Percentiles rank a stretch among this genome's conserved stretches.
Evolutionary conservation across 1,139 yeast genomes (phyloP).

Genomic region (Scheffersomyces segobiensis): DNA sequence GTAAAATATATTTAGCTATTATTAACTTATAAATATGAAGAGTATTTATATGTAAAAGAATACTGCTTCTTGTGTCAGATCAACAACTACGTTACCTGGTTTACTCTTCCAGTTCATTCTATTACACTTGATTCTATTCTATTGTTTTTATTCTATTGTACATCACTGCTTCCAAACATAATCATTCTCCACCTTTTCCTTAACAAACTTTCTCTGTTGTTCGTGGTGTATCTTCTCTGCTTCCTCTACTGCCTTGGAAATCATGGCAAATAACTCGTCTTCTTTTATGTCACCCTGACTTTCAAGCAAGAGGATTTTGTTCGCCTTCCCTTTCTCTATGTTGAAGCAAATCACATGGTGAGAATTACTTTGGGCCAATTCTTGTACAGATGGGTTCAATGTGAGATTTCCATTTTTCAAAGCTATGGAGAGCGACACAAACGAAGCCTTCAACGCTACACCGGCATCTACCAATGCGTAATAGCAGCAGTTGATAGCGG

Average conservation of each 20-base stretch:
- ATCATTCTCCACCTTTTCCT: constrained; percentile 50
- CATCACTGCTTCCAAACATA: constrained; percentile 51
- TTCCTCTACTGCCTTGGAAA: constrained; percentile 48
- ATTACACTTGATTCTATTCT: neutral
- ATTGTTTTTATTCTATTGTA: neutral
- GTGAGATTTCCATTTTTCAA: constrained; percentile 33
- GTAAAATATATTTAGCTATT: too few species aligned
- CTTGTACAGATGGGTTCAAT: constrained; percentile 43
- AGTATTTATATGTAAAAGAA: neutral
- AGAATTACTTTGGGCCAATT: constrained; percentile 50
- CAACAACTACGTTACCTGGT: neutral
- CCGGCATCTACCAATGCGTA: constrained; percentile 81
- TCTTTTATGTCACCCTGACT: constrained; percentile 71
- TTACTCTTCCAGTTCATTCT: neutral
- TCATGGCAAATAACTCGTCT: constrained; percentile 47
- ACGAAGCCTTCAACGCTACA: constrained; percentile 63
- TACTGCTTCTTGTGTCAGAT: neutral
- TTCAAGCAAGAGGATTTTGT: constrained; percentile 63
- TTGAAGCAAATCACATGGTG: constrained; percentile 69
- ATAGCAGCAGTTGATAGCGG: constrained; percentile 70
- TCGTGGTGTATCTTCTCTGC: constrained; percentile 45
- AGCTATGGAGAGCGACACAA: constrained; percentile 54
- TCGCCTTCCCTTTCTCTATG: constrained; percentile 50
- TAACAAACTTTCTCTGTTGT: constrained; percentile 49
- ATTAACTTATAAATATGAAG: neutral